These are phyloP conservation scores for Picochlorum sp. DNA, from an alignment of 139 green algal genomes.

Conservation along the genomic window DNA sequence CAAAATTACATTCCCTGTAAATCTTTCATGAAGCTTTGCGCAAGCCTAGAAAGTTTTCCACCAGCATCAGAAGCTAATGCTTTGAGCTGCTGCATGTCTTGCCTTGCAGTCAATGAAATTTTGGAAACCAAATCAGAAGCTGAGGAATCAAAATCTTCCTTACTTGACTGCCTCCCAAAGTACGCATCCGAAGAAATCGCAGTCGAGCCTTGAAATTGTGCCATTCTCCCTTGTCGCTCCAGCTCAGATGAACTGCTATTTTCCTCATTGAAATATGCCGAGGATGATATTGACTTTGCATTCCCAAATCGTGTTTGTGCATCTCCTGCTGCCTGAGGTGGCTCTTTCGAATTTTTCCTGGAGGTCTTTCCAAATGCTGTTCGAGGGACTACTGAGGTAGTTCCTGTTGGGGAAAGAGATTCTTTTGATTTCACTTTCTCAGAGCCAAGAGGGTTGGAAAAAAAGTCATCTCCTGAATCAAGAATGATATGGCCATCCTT, in stretches of 20 bases:
- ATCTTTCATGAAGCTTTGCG: constrained; percentile 59
- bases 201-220: constrained; percentile 39
- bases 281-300: constrained; percentile 82
- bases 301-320: constrained; percentile 68
- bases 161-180: constrained; percentile 37
- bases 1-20: constrained; percentile 30
- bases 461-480: constrained; percentile 41
- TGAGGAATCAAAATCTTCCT: constrained; percentile 40
- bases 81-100: constrained; percentile 62
- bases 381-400: neutral
- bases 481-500: constrained; percentile 78
- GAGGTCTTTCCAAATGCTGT: constrained; percentile 11
- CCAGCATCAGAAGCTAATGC: constrained; percentile 43
- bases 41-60: constrained; percentile 52
- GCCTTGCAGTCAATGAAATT: constrained; percentile 50
- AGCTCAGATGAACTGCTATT: constrained; percentile 29
- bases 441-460: constrained; percentile 29
- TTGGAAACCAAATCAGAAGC: constrained; percentile 66
- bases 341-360: neutral
- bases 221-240: constrained; percentile 26
- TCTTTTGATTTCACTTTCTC: neutral
- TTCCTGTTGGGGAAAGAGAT: neutral
- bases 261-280: constrained; percentile 34
- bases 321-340: neutral
- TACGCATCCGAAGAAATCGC: constrained; percentile 75